Percentiles rank a stretch among this genome's conserved stretches.
Evolutionary conservation across 2,329 filamentous ascomycete genomes (phyloP).

Genomic region (Fusarium poae): DNA sequence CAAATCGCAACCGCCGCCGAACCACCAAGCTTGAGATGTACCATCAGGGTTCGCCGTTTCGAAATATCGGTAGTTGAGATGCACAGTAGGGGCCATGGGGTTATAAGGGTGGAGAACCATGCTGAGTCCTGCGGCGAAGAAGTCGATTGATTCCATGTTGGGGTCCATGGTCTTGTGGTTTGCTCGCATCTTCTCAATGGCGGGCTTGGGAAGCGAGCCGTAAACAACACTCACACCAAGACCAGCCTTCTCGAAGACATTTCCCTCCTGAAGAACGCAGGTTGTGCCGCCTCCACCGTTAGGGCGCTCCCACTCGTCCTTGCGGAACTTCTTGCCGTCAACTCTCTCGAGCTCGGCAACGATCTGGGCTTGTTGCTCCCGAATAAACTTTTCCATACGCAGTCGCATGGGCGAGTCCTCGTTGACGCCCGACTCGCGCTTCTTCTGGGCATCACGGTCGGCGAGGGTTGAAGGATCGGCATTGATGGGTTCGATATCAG

Average conservation of each 20-base stretch:
- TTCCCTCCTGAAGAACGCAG: constrained; percentile 94
- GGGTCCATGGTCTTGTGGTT: constrained; percentile 92
- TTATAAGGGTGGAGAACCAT: constrained; percentile 94
- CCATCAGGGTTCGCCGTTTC: constrained; percentile 91
- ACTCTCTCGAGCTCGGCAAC: constrained; percentile 84
- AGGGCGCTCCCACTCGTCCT: constrained; percentile 88
- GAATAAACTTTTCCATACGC: constrained; percentile 97
- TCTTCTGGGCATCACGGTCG: constrained; percentile 84
- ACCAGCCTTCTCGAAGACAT: constrained; percentile 97
- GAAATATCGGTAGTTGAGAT: constrained; percentile 98
- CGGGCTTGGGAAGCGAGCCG: constrained; percentile 85
- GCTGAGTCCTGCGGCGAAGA: constrained; percentile 94
- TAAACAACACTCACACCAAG: constrained; percentile 97
- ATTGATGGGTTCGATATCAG: constrained; percentile 57
- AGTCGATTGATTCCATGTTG: constrained; percentile 85
- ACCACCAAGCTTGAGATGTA: constrained; percentile 93
- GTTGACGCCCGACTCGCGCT: constrained; percentile 76
- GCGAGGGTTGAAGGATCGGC: constrained; percentile 80
- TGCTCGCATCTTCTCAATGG: constrained; percentile 91
- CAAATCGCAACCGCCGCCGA: constrained; percentile 93
- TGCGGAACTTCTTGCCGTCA: constrained; percentile 84
- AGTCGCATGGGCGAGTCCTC: constrained; percentile 92
- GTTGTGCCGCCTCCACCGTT: constrained; percentile 94
- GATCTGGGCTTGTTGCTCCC: constrained; percentile 90
- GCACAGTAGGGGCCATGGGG: constrained; percentile 96